These are phyloP conservation scores for Chimonanthus salicifolius DNA, from an alignment of 164 flowering plant genomes.

Conservation along the genomic window DNA sequence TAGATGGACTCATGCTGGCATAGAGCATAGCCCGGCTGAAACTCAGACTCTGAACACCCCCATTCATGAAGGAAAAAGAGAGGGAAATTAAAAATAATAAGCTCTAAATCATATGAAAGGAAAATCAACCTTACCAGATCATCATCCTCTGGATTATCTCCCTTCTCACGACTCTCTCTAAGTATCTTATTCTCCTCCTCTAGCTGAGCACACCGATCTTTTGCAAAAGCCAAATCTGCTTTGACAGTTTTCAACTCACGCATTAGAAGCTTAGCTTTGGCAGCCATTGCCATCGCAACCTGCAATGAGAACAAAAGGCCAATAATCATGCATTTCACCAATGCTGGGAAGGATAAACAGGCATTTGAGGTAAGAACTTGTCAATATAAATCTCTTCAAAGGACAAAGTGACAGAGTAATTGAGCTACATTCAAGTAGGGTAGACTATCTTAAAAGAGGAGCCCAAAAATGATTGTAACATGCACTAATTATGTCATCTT, in stretches of 20 bases:
- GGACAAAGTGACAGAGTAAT: background rate
- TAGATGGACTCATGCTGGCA: too few species aligned
- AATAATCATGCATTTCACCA: slow-evolving; percentile 27
- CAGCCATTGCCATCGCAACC: slow-evolving; percentile 99
- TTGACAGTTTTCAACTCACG: slow-evolving; percentile 90
- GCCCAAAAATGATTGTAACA: background rate
- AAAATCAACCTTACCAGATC: slow-evolving; percentile 59
- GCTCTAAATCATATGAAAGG: slow-evolving; percentile 4
- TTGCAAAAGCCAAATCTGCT: slow-evolving; percentile 94
- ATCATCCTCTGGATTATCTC: slow-evolving; percentile 75
- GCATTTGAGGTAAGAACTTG: background rate
- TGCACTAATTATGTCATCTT: background rate
- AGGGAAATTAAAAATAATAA: too few species aligned
- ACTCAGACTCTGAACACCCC: too few species aligned
- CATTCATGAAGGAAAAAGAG: background rate
- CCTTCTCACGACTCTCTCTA: slow-evolving; percentile 65
- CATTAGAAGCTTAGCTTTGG: slow-evolving; percentile 89
- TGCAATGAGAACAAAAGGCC: slow-evolving; percentile 24
- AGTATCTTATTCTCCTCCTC: slow-evolving; percentile 91
- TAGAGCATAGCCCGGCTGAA: too few species aligned
- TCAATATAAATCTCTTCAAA: background rate
- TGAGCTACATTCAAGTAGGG: background rate
- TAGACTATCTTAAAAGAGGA: background rate
- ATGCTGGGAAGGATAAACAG: background rate
- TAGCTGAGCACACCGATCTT: slow-evolving; percentile 77